Evolutionary conservation across 1,284 basidiomycete species (phyloP), one percentile per base, ranked within the genome.

Genomic region (Schizopora paradoxa): DNA sequence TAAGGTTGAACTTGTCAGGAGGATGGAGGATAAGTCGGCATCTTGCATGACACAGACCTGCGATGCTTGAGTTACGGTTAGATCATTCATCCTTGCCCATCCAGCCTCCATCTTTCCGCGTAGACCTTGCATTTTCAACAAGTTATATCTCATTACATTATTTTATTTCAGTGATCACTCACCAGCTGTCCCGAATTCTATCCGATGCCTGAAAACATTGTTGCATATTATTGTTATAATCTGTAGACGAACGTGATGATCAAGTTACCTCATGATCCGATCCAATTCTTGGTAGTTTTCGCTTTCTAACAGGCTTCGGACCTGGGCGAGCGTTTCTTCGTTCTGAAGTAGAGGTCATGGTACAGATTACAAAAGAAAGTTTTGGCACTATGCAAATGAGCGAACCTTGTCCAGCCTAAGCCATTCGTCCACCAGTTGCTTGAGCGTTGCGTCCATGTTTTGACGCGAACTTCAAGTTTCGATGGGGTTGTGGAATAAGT

Each of bases 131-230:
- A 38, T 22, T 25, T 31, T 42, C 43, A 25, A 10, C 39, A 54
- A 25, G 34, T 42, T 22, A 47, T 32, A 23, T 7, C 6, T 23
- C 29, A 10, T 40, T n/a, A 47, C n/a, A n/a, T n/a, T n/a, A n/a
- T n/a, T n/a, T n/a, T n/a, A n/a, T n/a, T n/a, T n/a, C n/a, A n/a
- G n/a, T 36, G 28, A 40, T 48, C 10, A 56, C 65, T 43, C 58
- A 87, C 88, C 88, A 49, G 89, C 89, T 25, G 89, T 92, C 5
- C 89, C 89, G 60, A 92, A 92, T 49, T 84, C 77, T 54, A 92
- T 91, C 19, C 89, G 76, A 10, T 68, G 65, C 52, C 82, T 86
- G 58, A 16, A 28, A 31, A 3, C 28, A 34, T 26, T 3, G 16
- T 28, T 41, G 22, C 10, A 44, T 25, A 28, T 11, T 13, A 42